A percentile compares a stretch with the other conserved stretches of the same genome.
These are phyloP conservation scores for Marasmius tenuissimus DNA, from an alignment of 1,284 basidiomycete genomes.

Conservation along the genomic window DNA sequence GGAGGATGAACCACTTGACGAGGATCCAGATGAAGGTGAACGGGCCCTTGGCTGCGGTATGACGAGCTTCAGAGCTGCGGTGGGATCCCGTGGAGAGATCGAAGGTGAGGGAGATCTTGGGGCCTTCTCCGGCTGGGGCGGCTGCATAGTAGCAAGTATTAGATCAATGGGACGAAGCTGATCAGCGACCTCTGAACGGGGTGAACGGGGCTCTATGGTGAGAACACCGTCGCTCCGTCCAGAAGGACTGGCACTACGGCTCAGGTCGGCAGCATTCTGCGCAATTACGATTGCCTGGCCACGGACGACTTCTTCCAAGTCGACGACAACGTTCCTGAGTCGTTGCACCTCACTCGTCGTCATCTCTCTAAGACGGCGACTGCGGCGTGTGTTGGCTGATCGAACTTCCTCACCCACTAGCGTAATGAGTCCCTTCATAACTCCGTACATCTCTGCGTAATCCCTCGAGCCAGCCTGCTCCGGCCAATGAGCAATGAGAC, in stretches of 20 bases:
- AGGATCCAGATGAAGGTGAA: constrained; percentile 1
- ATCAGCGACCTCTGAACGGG: background rate
- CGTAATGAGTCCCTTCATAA: constrained; percentile 55
- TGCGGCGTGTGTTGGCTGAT: constrained; percentile 38
- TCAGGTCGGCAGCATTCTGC: background rate
- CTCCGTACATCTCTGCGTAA: constrained; percentile 56
- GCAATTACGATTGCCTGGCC: background rate
- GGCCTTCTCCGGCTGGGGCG: background rate
- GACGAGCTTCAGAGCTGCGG: constrained; percentile 6
- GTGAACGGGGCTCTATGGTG: background rate
- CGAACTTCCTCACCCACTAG: constrained; percentile 64
- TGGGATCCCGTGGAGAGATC: background rate
- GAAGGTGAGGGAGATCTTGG: background rate
- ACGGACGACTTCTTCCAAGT: constrained; percentile 34
- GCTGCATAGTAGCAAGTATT: background rate
- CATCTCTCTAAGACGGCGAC: constrained; percentile 11
- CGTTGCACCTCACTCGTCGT: constrained; percentile 35
- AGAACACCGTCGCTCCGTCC: background rate
- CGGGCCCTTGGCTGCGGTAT: constrained; percentile 5
- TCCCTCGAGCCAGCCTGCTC: constrained; percentile 62
- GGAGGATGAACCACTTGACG: constrained; percentile 11
- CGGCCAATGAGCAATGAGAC: constrained; percentile 67
- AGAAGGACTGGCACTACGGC: background rate
- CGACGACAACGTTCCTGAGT: constrained; percentile 49
- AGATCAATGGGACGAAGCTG: background rate